Conservation (phyloP, 306 rosid species). For the Mucuna pruriens region DNA sequence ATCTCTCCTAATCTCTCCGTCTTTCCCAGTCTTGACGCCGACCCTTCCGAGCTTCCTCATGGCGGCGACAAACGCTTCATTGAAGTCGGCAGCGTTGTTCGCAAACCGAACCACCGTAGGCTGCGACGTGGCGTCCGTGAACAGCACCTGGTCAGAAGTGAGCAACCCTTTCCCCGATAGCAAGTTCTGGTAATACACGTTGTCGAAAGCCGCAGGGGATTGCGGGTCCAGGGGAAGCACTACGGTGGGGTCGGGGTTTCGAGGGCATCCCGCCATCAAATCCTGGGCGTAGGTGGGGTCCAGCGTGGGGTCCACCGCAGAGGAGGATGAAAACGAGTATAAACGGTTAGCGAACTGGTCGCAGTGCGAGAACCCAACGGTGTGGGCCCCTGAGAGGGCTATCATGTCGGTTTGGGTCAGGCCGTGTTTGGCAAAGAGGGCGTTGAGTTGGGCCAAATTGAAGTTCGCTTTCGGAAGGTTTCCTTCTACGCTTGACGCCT, state of each 20-base stretch:
- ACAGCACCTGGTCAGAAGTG: constrained; percentile 66
- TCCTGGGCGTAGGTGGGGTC: constrained; percentile 52
- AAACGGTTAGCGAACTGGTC: constrained; percentile 56
- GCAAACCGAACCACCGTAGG: constrained; percentile 62
- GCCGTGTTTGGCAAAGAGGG: constrained; percentile 52
- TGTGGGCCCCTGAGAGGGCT: constrained; percentile 91
- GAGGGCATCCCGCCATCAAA: constrained; percentile 52
- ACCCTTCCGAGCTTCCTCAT: constrained; percentile 85
- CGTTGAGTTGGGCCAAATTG: constrained; percentile 56
- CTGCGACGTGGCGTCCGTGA: constrained; percentile 45
- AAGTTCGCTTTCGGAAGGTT: constrained; percentile 64
- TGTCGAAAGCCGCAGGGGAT: constrained; percentile 60
- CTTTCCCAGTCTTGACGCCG: constrained; percentile 66
- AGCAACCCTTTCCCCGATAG: constrained; percentile 60
- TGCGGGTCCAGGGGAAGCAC: constrained; percentile 57
- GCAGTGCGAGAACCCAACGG: constrained; percentile 76
- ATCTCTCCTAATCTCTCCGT: constrained; percentile 66
- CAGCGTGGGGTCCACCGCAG: constrained; percentile 61
- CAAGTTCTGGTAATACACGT: constrained; percentile 59
- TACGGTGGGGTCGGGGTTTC: constrained; percentile 39
- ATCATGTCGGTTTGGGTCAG: constrained; percentile 69
- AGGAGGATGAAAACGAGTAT: constrained; percentile 43
- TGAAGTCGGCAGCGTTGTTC: constrained; percentile 48
- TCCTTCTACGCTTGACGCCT: constrained; percentile 62
- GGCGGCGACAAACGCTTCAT: constrained; percentile 60